Base-by-base conservation (phyloP, 177 flowering plant genomes). In the Tripterygium wilfordii region DNA sequence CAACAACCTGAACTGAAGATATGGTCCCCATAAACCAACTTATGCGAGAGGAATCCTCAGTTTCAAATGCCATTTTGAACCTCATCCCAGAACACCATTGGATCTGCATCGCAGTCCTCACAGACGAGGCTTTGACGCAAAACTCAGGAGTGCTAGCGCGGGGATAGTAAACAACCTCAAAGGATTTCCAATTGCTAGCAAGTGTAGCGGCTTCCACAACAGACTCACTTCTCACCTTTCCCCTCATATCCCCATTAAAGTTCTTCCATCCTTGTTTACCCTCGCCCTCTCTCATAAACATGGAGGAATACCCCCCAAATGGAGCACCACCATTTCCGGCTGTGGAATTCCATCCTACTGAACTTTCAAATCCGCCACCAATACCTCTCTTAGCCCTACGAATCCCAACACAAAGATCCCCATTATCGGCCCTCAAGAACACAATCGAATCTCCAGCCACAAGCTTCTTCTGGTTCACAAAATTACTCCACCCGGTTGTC, bases 401-500 rank as follows among this genome's bases (percentile, higher is more conserved):
- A n/a, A 74, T 71, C 22, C 83, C 86, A 22, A 80, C 68, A 51
- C 78, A 70, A 18, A 80, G 75, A 62, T 75, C 86, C 3, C 80
- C 80, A 49, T 66, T 70, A 6, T 72, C 83, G 0, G 79, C 74
- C 35, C 76, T 72, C 61, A 77, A 39, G 55, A 80, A 80, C 57
- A 75, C 83, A 23, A 80, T 67, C 0, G 86, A 80, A 41, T 80
- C 86, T 10, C 86, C 86, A 0, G 86, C 80, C 25, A 80, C 79
- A 27, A 80, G 86, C 67, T 67, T 72, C 77, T 80, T 80, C 55
- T 68, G 75, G 62, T 80, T 80, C 59, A 80, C 86, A 51, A 77
- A 80, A 53, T 60, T 77, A 51, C 86, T 77, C 86, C 86, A 80
- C 20, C 86, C 86, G 0, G 86, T 80, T 0, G 86, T 80, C 64